These are phyloP conservation scores for Suhomyces choctaworum DNA, from an alignment of 1,139 yeast genomes.

Conservation along the genomic window DNA sequence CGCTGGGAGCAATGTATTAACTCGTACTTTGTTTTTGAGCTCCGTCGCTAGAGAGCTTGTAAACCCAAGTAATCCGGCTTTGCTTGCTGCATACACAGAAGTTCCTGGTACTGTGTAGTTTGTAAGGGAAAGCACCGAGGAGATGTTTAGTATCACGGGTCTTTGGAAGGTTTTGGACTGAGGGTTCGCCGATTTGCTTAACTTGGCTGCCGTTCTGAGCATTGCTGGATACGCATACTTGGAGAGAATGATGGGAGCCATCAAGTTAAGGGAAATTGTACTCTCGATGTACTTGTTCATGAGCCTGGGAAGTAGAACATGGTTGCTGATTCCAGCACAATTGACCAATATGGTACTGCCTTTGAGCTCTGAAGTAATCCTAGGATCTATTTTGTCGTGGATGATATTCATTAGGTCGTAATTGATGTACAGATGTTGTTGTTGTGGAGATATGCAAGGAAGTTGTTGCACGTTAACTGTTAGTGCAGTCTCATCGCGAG, in stretches of 20 bases:
- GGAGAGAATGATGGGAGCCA: slow-evolving; percentile 63
- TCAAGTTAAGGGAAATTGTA: slow-evolving; percentile 61
- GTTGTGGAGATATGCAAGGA: slow-evolving; percentile 30
- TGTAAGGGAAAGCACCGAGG: slow-evolving; percentile 64
- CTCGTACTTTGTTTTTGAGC: slow-evolving; percentile 51
- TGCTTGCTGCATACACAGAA: slow-evolving; percentile 74
- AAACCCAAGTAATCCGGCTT: slow-evolving; percentile 74
- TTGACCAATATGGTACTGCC: slow-evolving; percentile 57
- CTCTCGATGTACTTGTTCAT: slow-evolving; percentile 41
- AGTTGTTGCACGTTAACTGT: slow-evolving; percentile 33
- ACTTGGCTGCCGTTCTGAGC: slow-evolving; percentile 32
- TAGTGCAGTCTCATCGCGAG: slow-evolving; percentile 50
- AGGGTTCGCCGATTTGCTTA: slow-evolving; percentile 2
- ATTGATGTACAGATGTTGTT: slow-evolving; percentile 50
- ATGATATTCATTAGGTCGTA: slow-evolving; percentile 45
- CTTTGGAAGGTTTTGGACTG: background rate
- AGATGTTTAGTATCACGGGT: slow-evolving; percentile 57
- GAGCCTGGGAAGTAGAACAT: slow-evolving; percentile 52
- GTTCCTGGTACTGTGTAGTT: slow-evolving; percentile 58
- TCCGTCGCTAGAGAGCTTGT: slow-evolving; percentile 66
- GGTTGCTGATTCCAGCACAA: slow-evolving; percentile 81
- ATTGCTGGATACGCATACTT: slow-evolving; percentile 48
- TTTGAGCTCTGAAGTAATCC: slow-evolving; percentile 21
- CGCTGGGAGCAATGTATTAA: slow-evolving; percentile 74
- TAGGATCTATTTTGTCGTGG: slow-evolving; percentile 7